Evolutionary conservation across 2,329 filamentous ascomycete species (phyloP).

Genomic region (Chaetomiaceae sp.): DNA sequence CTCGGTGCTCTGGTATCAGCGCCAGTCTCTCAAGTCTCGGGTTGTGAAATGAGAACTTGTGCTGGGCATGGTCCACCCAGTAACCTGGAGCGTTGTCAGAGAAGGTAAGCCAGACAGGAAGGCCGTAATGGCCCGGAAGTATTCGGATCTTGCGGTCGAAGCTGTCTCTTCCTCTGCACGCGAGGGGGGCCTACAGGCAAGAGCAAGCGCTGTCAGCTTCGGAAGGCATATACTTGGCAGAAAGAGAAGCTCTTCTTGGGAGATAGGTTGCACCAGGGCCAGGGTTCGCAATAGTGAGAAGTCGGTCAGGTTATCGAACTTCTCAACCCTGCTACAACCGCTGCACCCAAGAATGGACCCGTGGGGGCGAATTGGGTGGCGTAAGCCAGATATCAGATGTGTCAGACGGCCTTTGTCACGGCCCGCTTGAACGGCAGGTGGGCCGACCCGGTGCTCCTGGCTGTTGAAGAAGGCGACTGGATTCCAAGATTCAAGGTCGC

Average conservation of each 20-base stretch:
- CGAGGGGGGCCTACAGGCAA: neutral
- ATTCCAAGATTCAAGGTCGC: neutral
- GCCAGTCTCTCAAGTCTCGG: neutral
- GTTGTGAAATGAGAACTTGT: neutral
- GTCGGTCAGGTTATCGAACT: neutral
- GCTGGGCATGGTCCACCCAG: neutral
- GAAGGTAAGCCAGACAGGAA: neutral
- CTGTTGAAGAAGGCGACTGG: neutral
- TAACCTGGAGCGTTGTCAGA: neutral
- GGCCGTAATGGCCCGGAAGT: neutral
- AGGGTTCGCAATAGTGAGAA: neutral
- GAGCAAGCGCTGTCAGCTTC: neutral
- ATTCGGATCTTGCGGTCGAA: neutral
- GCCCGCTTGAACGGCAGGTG: neutral
- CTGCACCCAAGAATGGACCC: neutral
- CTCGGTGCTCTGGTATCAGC: neutral
- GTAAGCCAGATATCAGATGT: neutral
- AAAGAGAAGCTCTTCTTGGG: neutral
- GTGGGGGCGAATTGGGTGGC: too few relatives aligned
- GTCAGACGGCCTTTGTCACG: neutral
- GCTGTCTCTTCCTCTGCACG: neutral
- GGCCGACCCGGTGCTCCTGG: neutral
- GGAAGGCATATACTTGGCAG: neutral
- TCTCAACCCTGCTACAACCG: neutral
- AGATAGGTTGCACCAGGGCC: neutral